These are phyloP conservation scores for Leccinum pellstonianum DNA, from an alignment of 768 basidiomycete species.

Conservation along the genomic window DNA sequence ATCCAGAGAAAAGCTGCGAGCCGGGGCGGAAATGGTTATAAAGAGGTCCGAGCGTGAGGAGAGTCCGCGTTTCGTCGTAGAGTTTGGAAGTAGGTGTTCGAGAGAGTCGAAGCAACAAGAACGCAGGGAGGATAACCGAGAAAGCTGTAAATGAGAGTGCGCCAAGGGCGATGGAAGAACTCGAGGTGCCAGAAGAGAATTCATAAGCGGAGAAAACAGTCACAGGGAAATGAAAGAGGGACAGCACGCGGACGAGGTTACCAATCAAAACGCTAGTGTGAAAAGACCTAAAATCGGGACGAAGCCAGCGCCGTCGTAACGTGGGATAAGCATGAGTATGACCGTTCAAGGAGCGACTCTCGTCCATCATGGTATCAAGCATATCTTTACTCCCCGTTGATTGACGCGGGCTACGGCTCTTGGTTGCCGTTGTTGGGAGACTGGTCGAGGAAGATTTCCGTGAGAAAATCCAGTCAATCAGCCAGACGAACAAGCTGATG, in stretches of 20 bases:
- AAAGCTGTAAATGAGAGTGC: conserved; percentile 78
- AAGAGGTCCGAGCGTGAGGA: conserved; percentile 86
- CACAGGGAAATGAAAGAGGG: conserved; percentile 93
- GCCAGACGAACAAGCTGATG: conserved; percentile 71
- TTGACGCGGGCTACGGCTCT: conserved; percentile 40
- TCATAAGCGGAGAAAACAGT: conserved; percentile 86
- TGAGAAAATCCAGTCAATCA: conserved; percentile 55
- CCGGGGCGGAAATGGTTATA: conserved; percentile 95
- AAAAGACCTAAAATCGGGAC: conserved; percentile 70
- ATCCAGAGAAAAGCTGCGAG: conserved; percentile 82
- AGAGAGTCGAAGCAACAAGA: conserved; percentile 75
- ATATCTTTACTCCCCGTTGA: conserved; percentile 52
- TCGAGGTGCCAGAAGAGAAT: conserved; percentile 44
- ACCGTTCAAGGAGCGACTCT: conserved; percentile 30
- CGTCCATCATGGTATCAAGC: conserved; percentile 37
- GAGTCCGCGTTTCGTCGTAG: conserved; percentile 91
- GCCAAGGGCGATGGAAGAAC: conserved; percentile 72
- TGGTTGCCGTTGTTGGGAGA: conserved; percentile 22
- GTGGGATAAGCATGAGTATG: conserved; percentile 22
- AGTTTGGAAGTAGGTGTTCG: conserved; percentile 84
- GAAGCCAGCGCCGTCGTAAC: conserved; percentile 34
- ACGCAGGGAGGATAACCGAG: conserved; percentile 72
- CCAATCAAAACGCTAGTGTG: conserved; percentile 82
- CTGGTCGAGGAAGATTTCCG: conserved; percentile 18
- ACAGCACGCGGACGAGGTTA: conserved; percentile 86